phyloP scores from a whole-genome alignment of 2,329 filamentous ascomycete genomes.

The Verticillium zaregamsianum region DNA sequence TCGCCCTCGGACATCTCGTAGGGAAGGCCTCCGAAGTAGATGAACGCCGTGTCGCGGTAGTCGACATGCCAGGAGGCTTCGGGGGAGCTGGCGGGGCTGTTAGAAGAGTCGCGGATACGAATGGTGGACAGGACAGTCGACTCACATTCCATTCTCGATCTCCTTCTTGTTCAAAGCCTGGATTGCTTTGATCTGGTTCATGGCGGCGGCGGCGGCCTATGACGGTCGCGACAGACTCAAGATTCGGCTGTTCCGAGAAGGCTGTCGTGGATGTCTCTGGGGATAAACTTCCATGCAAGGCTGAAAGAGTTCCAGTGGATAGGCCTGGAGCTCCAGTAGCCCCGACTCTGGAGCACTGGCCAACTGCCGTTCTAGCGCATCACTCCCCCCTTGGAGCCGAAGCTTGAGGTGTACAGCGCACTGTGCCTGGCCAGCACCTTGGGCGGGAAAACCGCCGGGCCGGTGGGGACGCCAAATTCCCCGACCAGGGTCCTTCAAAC shows the following conservation, averaged over 20 bases:
- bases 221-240: not conserved
- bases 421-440: slow-evolving; percentile 5
- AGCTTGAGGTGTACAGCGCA: slow-evolving; percentile 1
- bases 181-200: slow-evolving; percentile 94
- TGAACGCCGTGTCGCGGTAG: slow-evolving; percentile 93
- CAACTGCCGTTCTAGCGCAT: slow-evolving; percentile 8
- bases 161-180: slow-evolving; percentile 92
- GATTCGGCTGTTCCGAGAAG: not conserved
- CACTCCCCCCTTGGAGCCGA: slow-evolving; percentile 4
- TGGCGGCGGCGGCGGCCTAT: slow-evolving; percentile 33
- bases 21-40: slow-evolving; percentile 92
- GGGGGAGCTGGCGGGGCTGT: slow-evolving; percentile 52
- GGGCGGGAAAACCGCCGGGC: slow-evolving; percentile 12
- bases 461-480: slow-evolving; percentile 7
- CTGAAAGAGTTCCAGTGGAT: slow-evolving; percentile 1
- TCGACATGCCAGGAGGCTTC: slow-evolving; percentile 95
- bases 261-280: not conserved
- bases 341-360: not conserved
- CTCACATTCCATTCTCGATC: slow-evolving; percentile 80
- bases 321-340: not conserved
- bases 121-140: slow-evolving; percentile 14
- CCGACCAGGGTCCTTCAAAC: slow-evolving; percentile 1
- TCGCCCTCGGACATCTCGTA: slow-evolving; percentile 95
- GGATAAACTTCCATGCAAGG: slow-evolving; percentile 7
- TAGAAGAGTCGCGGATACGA: not conserved